phyloP scores from a whole-genome alignment of 208 protist species.

The Zelonia costaricensis region DNA sequence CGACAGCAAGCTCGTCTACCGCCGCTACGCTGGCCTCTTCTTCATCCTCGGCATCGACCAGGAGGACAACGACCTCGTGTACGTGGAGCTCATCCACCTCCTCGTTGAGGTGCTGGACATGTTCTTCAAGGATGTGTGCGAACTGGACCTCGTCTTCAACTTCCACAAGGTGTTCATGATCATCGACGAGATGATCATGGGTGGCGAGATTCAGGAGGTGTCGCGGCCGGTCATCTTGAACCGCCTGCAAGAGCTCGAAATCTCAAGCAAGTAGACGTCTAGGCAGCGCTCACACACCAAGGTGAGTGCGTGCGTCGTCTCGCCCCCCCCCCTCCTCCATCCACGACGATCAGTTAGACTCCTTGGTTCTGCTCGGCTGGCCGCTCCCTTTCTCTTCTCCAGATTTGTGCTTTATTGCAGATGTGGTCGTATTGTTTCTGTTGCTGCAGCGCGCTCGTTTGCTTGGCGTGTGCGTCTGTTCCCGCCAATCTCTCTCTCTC shows the following conservation, averaged over 20 bases:
- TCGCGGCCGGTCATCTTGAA: slow-evolving; percentile 93
- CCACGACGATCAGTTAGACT: no score
- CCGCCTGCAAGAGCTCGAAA: slow-evolving; percentile 92
- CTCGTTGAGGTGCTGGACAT: slow-evolving; percentile 98
- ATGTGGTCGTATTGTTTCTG: neutral
- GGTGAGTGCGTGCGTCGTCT: no score
- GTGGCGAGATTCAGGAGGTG: slow-evolving; percentile 98
- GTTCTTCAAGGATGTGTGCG: slow-evolving; percentile 99
- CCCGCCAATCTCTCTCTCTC: no score
- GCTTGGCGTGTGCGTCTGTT: no score
- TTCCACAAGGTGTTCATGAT: slow-evolving; percentile 99
- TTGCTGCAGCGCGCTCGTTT: no score
- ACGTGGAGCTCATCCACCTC: slow-evolving; percentile 98
- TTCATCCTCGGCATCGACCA: slow-evolving; percentile 98
- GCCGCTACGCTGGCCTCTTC: slow-evolving; percentile 99
- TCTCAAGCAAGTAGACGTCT: slow-evolving; percentile 68
- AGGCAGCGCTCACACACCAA: no score
- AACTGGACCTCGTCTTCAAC: slow-evolving; percentile 99
- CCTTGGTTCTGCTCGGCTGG: no score
- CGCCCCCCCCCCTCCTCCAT: neutral
- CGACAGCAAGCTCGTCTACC: slow-evolving; percentile 97
- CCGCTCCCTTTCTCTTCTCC: slow-evolving; percentile 8
- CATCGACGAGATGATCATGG: slow-evolving; percentile 98
- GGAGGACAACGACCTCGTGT: slow-evolving; percentile 98
- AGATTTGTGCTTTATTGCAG: neutral